A percentile compares a stretch with the other conserved stretches of the same genome.
Conservation (phyloP, 2,329 filamentous ascomycete genomes). For the Colletotrichum orchidophilum region DNA sequence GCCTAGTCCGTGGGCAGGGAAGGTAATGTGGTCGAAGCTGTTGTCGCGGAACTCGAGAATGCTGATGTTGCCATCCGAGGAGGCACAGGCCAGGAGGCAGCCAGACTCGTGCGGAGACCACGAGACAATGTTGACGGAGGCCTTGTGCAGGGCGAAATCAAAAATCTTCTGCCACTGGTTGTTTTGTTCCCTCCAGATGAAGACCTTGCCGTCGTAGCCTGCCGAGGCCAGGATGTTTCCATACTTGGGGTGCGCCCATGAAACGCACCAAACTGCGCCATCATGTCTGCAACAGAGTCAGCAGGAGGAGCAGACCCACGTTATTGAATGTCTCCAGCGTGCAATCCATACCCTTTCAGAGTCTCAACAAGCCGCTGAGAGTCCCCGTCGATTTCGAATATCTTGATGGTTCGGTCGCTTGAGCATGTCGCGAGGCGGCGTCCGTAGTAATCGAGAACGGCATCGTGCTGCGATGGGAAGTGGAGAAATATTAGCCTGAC, state of each 20-base stretch:
- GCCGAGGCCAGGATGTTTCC: constrained; percentile 97
- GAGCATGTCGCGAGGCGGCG: constrained; percentile 96
- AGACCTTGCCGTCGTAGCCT: constrained; percentile 96
- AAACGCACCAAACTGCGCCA: constrained; percentile 96
- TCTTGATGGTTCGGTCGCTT: constrained; percentile 98
- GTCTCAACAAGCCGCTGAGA: constrained; percentile 91
- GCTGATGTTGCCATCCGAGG: constrained; percentile 90
- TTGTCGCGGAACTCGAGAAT: constrained; percentile 98
- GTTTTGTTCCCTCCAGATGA: constrained; percentile 95
- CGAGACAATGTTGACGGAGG: constrained; percentile 93
- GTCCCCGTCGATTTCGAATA: constrained; percentile 97
- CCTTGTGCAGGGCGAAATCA: constrained; percentile 93
- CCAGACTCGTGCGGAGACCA: constrained; percentile 98
- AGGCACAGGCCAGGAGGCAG: constrained; percentile 93
- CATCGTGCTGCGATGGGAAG: constrained; percentile 78
- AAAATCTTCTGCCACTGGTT: constrained; percentile 86
- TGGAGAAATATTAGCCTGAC: background rate
- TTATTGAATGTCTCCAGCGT: background rate
- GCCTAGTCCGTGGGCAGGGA: constrained; percentile 90
- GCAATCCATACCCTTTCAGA: constrained; percentile 79
- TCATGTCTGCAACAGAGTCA: constrained; percentile 74
- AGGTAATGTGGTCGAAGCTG: constrained; percentile 87
- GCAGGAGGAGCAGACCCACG: background rate
- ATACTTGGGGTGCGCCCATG: constrained; percentile 98
- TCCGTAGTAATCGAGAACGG: constrained; percentile 98